These are phyloP conservation scores for Dentipellis fragilis DNA, from an alignment of 768 basidiomycete species.

Conservation along the genomic window DNA sequence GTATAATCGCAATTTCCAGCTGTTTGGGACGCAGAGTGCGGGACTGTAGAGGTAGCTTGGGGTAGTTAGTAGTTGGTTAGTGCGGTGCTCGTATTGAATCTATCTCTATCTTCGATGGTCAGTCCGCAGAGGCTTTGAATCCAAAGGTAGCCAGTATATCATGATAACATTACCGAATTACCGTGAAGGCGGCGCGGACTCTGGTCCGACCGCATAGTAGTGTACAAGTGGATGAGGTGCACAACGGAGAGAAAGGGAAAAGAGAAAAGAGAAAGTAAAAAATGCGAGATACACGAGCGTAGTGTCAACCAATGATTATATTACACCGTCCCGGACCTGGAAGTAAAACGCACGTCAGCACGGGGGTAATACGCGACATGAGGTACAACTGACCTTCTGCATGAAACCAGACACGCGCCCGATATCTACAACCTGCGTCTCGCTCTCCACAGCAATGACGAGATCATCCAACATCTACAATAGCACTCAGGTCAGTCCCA, in stretches of 20 bases:
- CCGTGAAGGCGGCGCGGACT: too few relatives aligned
- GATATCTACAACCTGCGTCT: constrained; percentile 72
- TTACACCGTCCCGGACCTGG: constrained; percentile 55
- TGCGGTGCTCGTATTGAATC: too few relatives aligned
- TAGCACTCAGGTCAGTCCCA: constrained; percentile 10
- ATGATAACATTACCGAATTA: too few relatives aligned
- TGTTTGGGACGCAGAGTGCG: constrained; percentile 59
- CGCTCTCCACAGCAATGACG: constrained; percentile 82
- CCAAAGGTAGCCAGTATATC: too few relatives aligned
- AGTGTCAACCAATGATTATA: constrained; percentile 23
- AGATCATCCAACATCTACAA: constrained; percentile 77
- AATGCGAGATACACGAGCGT: constrained; percentile 1
- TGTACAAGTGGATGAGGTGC: background rate
- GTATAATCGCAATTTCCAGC: constrained; percentile 89
- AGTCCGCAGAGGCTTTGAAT: too few relatives aligned
- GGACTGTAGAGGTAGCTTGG: background rate
- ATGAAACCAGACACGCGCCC: constrained; percentile 83
- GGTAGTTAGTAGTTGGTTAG: too few relatives aligned
- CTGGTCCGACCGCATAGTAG: too few relatives aligned
- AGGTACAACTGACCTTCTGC: constrained; percentile 59
- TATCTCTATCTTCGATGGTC: too few relatives aligned
- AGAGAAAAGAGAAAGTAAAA: background rate
- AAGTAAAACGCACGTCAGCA: background rate
- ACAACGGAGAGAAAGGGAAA: background rate
- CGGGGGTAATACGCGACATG: background rate